Evolutionary conservation across 2,329 filamentous ascomycete genomes (phyloP).

Genomic region (Nakataea oryzae): DNA sequence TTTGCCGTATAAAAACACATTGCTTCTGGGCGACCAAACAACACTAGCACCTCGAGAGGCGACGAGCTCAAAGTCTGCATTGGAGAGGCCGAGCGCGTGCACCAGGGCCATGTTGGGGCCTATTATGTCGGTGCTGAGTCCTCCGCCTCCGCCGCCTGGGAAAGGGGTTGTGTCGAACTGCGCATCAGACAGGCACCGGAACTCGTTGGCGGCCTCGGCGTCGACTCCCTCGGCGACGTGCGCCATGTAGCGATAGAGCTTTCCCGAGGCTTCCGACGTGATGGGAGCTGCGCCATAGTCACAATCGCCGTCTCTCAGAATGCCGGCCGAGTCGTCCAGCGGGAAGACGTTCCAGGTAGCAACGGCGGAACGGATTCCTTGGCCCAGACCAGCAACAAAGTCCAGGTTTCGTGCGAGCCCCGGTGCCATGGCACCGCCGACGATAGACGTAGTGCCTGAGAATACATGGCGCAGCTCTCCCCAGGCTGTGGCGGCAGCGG

Average conservation of each 20-base stretch:
- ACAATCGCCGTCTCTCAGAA: conserved; percentile 15
- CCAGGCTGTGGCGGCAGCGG: conserved; percentile 12
- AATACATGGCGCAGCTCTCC: conserved; percentile 19
- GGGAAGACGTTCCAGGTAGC: conserved; percentile 16
- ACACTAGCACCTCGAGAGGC: conserved; percentile 16
- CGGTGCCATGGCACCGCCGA: conserved; percentile 15
- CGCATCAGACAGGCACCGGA: conserved; percentile 14
- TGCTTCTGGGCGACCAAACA: conserved; percentile 18
- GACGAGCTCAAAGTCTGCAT: conserved; percentile 14
- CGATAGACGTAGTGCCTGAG: conserved; percentile 18
- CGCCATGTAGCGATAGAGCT: conserved; percentile 13
- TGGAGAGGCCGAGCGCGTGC: conserved; percentile 15
- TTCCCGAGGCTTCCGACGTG: conserved; percentile 5
- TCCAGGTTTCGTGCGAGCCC: conserved; percentile 18
- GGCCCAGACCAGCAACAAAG: conserved; percentile 13
- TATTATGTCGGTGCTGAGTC: conserved; percentile 15
- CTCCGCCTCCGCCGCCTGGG: conserved; percentile 9
- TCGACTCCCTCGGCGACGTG: conserved; percentile 18
- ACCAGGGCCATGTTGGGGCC: conserved; percentile 15
- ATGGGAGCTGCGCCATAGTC: conserved; percentile 14
- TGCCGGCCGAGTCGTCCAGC: conserved; percentile 12
- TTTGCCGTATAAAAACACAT: conserved; percentile 17
- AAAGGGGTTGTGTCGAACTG: conserved; percentile 12
- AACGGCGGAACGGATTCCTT: conserved; percentile 8
- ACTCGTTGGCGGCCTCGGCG: conserved; percentile 16